Base-by-base conservation (phyloP, 805 yeast species). In the Cyberlindnera americana region DNA sequence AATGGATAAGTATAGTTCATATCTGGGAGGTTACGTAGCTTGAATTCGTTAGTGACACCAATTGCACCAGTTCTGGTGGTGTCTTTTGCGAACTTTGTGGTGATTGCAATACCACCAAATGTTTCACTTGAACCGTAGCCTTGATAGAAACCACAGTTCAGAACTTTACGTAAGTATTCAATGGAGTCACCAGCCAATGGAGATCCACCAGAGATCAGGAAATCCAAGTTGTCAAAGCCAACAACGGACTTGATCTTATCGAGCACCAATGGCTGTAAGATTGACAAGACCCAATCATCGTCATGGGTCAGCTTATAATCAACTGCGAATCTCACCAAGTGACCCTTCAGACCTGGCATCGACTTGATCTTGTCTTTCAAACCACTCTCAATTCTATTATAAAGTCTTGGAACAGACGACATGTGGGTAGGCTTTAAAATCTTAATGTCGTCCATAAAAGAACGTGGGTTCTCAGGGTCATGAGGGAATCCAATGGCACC, bases 111-210 rank as follows among this genome's bases (percentile, higher is more conserved):
- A 12, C 87, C 88, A n/a, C 84, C 83, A 64, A 78, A 76, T 4
- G 81, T 67, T 61, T 83, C 91, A 5, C 87, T 78, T 28, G 79
- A 67, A 3, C 90, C 91, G 59, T 82, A 83, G n/a, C 91, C 93
- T 61, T 83, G 89, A 40, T 65, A 58, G 35, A 75, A 54, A n/a
- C 72, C 65, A 41, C 75, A 59, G 45, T 74, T 76, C 38, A 84
- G 68, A 1, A 79, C 69, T n/a, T 79, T 78, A 52, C 78, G 73
- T 51, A 84, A 60, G 56, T 81, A 83, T 42, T 65, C 62, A 29
- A 81, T 66, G 1, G 88, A 79, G 29, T 73, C 79, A 14, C 73
- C 70, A 23, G 84, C 67, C 46, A 83, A 69, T 19, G 93, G 91
- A 3, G 91, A 89, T 23, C 86, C 79, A 19, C 91, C 87, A 21